Evolutionary conservation across 768 basidiomycete species (phyloP).

Genomic region (Russula griseocarnosa): DNA sequence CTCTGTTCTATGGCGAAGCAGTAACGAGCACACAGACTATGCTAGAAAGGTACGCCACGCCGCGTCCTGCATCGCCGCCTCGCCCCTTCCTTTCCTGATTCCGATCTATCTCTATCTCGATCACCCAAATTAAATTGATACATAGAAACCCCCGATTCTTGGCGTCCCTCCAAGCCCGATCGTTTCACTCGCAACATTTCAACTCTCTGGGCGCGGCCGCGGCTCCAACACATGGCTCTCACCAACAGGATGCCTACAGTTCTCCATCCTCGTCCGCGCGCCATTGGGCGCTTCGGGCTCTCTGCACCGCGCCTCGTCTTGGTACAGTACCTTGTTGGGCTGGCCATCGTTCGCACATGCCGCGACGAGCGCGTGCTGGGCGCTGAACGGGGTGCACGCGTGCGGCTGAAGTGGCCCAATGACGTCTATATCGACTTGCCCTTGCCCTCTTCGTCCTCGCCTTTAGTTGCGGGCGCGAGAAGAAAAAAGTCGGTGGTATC

Average conservation of each 20-base stretch:
- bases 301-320: slow-evolving; percentile 76
- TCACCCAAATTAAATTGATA: neutral
- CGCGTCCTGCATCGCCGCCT: neutral
- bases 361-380: slow-evolving; percentile 53
- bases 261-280: slow-evolving; percentile 70
- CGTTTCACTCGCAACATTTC: slow-evolving; percentile 81
- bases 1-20: slow-evolving; percentile 78
- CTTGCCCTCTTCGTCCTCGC: neutral
- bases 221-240: slow-evolving; percentile 92
- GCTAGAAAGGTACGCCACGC: slow-evolving; percentile 72
- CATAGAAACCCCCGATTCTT: slow-evolving; percentile 73
- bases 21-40: slow-evolving; percentile 95
- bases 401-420: slow-evolving; percentile 95
- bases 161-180: slow-evolving; percentile 61
- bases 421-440: slow-evolving; percentile 74
- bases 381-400: slow-evolving; percentile 44
- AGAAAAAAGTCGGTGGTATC: slow-evolving; percentile 86
- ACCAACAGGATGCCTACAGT: slow-evolving; percentile 81
- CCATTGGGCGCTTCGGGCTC: slow-evolving; percentile 42
- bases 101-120: neutral
- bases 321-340: slow-evolving; percentile 85
- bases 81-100: neutral
- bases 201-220: slow-evolving; percentile 84
- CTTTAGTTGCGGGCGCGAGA: slow-evolving; percentile 36
- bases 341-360: slow-evolving; percentile 88